Conservation (phyloP, 75 land plant genomes). For the Picea sitchensis region DNA sequence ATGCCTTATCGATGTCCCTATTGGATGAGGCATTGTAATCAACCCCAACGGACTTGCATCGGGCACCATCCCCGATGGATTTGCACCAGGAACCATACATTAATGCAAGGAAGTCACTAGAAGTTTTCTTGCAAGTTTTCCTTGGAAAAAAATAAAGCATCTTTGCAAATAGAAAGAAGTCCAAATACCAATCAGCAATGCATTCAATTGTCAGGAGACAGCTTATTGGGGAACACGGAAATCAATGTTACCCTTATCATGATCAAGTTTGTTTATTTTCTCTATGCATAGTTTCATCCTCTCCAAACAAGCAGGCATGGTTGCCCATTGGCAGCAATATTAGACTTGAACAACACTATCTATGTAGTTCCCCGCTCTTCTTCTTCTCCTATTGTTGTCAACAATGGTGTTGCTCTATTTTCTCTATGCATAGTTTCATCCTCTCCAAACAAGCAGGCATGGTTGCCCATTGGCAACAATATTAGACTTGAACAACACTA, state of each 20-base stretch:
- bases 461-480: constrained; percentile 5
- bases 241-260: background rate
- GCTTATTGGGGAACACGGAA: background rate
- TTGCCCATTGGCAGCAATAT: constrained; percentile 3
- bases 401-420: background rate
- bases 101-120: too few species aligned
- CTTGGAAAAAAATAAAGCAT: too few species aligned
- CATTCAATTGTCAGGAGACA: background rate
- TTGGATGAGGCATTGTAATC: too few species aligned
- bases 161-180: background rate
- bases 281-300: constrained; percentile 5
- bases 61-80: too few species aligned
- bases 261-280: background rate
- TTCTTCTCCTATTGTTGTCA: background rate
- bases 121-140: too few species aligned
- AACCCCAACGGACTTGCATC: too few species aligned
- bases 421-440: constrained; percentile 2
- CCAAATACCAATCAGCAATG: background rate
- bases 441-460: background rate
- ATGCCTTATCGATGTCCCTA: too few species aligned
- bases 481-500: background rate
- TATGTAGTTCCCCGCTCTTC: background rate
- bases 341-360: background rate
- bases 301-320: background rate
- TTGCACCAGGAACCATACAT: too few species aligned